Evolutionary conservation across 2,329 filamentous ascomycete genomes (phyloP).

Genomic region (Colletotrichum navitas): DNA sequence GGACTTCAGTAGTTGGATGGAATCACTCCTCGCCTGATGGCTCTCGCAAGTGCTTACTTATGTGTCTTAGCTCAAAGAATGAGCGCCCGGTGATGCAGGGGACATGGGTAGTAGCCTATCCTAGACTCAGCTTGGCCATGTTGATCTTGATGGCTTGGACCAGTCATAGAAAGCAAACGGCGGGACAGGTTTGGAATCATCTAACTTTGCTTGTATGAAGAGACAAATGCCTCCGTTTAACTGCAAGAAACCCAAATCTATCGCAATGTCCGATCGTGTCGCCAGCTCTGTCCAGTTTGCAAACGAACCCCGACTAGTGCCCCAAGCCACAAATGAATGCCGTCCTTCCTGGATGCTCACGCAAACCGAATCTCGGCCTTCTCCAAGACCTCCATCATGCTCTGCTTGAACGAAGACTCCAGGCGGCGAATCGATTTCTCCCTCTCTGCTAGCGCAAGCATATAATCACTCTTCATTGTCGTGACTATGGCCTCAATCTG

Average conservation of each 20-base stretch:
- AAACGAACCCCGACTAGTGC: neutral
- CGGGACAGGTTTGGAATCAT: neutral
- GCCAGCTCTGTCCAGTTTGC: neutral
- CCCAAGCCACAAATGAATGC: no score
- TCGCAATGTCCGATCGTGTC: neutral
- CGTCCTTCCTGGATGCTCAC: no score
- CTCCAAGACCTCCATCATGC: slow-evolving; percentile 10
- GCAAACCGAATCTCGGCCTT: neutral
- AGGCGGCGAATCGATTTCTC: neutral
- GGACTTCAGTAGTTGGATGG: neutral
- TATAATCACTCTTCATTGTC: slow-evolving; percentile 20
- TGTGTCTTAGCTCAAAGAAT: neutral
- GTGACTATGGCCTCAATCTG: neutral
- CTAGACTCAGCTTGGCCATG: neutral
- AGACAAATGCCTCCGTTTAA: neutral
- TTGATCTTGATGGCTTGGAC: neutral
- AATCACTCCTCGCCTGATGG: neutral
- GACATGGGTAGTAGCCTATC: neutral
- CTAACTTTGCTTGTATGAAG: neutral
- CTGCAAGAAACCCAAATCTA: neutral
- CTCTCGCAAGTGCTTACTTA: neutral
- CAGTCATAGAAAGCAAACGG: no score
- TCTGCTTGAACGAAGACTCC: slow-evolving; percentile 1
- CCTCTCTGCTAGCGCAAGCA: slow-evolving; percentile 4
- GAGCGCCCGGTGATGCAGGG: neutral